These are phyloP conservation scores for Bisporella sp. DNA, from an alignment of 2,329 filamentous ascomycete genomes.

Conservation along the genomic window DNA sequence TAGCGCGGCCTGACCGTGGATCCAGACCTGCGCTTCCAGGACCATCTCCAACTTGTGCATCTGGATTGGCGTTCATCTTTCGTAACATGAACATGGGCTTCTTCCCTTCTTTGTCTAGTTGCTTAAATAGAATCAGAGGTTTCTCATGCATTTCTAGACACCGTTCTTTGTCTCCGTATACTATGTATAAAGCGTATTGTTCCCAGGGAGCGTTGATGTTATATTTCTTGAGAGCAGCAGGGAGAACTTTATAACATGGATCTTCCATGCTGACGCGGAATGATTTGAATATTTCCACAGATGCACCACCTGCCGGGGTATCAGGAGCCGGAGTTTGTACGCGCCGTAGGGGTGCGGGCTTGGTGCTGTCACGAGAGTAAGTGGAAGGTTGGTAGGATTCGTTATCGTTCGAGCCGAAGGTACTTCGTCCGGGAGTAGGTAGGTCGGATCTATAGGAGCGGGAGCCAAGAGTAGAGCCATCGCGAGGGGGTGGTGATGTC, in stretches of 20 bases:
- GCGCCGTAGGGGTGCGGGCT: slow-evolving; percentile 39
- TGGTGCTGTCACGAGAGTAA: slow-evolving; percentile 26
- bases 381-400: slow-evolving; percentile 22
- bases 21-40: slow-evolving; percentile 24
- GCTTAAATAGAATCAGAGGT: slow-evolving; percentile 92
- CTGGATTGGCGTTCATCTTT: slow-evolving; percentile 26
- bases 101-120: slow-evolving; percentile 91
- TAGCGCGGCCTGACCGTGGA: not conserved
- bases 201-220: slow-evolving; percentile 98
- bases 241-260: slow-evolving; percentile 93
- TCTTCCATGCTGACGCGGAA: slow-evolving; percentile 98
- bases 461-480: slow-evolving; percentile 44
- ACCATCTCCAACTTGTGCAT: slow-evolving; percentile 37
- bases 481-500: slow-evolving; percentile 50
- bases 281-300: slow-evolving; percentile 96
- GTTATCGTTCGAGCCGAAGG: slow-evolving; percentile 45
- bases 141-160: slow-evolving; percentile 90
- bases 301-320: slow-evolving; percentile 46
- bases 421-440: slow-evolving; percentile 46
- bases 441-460: slow-evolving; percentile 54
- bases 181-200: slow-evolving; percentile 95
- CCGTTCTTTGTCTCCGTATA: slow-evolving; percentile 96
- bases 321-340: slow-evolving; percentile 57
- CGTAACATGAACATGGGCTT: slow-evolving; percentile 99
- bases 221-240: slow-evolving; percentile 93